Evolutionary conservation across 2,329 filamentous ascomycete species (phyloP), one percentile per base, ranked within the genome.

Genomic region (Cladosporium sp.): DNA sequence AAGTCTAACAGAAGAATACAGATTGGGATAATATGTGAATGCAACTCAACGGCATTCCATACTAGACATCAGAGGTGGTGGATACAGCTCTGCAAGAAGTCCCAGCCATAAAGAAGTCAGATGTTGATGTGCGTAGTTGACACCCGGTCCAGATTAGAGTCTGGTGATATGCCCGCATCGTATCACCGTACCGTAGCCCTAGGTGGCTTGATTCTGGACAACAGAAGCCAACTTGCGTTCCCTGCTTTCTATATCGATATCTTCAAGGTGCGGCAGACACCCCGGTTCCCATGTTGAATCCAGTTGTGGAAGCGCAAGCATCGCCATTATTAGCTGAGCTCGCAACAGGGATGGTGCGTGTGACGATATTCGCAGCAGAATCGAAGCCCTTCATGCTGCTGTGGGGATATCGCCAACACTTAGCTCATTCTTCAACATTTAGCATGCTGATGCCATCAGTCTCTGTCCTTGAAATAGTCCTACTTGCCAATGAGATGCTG

Each of bases 191-290:
- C 52, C 26, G 28, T 31, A 55, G 11, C 29, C 52, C 52, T 55
- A 55, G 11, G 52, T 55, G 52, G 52, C 52, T 29, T 55, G 26
- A 21, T 33, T 55, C 52, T 55, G 29, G 52, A 55, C 52, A 33
- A 31, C 12, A 21, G 5, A 33, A 46, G 40, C 40, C 40, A 46
- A 46, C 40, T 21, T 46, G 40, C 8, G n/a, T 23, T 46, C 8
- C n/a, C 21, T 46, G n/a, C 40, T 21, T 46, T 8, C 40, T 21
- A 46, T 46, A 21, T 21, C 40, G 10, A 46, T 21, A 5, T 21
- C 2, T 46, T 46, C n/a, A 10, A 21, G n/a, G 8, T 10, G n/a
- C 7, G n/a, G 4, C 5, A n/a, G 40, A n/a, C 3, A 46, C 7
- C 21, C 40, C 40, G n/a, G 5, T 16, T 8, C n/a, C 7, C 8